These are phyloP conservation scores for Mortierella antarctica DNA, from an alignment of 192 early-diverging fungal species.

Conservation along the genomic window DNA sequence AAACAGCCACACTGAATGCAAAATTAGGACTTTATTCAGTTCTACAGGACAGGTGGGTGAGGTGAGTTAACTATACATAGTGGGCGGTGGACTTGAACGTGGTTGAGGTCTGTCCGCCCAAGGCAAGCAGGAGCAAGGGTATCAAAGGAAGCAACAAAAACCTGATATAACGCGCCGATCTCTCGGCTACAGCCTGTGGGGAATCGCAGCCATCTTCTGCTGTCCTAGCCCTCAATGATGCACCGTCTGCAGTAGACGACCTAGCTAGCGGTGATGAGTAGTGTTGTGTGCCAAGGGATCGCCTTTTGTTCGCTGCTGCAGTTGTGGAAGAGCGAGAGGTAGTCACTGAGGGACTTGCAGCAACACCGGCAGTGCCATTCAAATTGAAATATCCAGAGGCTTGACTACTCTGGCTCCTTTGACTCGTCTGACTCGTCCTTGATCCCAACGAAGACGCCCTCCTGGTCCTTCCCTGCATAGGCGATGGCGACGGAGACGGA, in stretches of 20 bases:
- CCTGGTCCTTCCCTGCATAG: constrained; percentile 17
- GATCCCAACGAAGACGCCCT: constrained; percentile 31
- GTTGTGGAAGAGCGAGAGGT: neutral
- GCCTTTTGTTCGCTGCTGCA: neutral
- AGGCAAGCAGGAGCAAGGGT: constrained; percentile 30
- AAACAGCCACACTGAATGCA: too few relatives aligned
- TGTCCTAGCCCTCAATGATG: neutral
- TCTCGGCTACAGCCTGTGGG: constrained; percentile 20
- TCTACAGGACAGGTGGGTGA: neutral
- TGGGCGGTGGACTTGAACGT: constrained; percentile 39
- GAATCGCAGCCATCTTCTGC: constrained; percentile 10
- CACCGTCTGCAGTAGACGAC: neutral
- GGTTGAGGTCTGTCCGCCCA: constrained; percentile 31
- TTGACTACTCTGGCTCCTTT: constrained; percentile 13
- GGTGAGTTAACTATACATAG: constrained; percentile 9
- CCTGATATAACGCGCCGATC: constrained; percentile 35
- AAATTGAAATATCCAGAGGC: constrained; percentile 1
- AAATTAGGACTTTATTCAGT: too few relatives aligned
- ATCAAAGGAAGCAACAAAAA: constrained; percentile 35
- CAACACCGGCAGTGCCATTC: too few relatives aligned
- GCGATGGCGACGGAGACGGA: constrained; percentile 17
- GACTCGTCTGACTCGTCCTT: constrained; percentile 39
- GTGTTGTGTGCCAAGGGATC: neutral
- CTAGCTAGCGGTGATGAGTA: constrained; percentile 14
- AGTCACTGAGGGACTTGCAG: neutral